Percentiles rank a stretch among this genome's conserved stretches.
phyloP scores from a whole-genome alignment of 176 grass and related monocot genomes.

The Stipa capillata region DNA sequence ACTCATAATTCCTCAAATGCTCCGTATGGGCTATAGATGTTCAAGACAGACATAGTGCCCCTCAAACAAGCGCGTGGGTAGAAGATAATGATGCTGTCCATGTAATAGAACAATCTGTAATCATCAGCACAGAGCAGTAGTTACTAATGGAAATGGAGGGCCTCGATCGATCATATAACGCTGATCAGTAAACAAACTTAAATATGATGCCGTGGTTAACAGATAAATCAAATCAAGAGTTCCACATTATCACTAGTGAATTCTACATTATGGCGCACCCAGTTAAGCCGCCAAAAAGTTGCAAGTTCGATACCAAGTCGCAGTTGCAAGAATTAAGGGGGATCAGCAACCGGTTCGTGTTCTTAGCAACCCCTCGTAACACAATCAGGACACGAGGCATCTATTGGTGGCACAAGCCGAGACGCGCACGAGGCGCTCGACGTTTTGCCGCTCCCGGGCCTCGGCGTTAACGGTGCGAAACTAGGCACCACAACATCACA shows the following conservation, averaged over 20 bases:
- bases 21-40: too few species aligned
- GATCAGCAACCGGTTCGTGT: not conserved
- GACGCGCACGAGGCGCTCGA: constrained; percentile 10
- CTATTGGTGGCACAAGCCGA: not conserved
- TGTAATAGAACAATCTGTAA: not conserved
- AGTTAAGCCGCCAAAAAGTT: not conserved
- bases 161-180: not conserved
- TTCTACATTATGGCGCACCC: not conserved
- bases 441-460: not conserved
- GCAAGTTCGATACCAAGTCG: not conserved
- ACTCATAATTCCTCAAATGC: too few species aligned
- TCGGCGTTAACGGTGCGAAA: not conserved
- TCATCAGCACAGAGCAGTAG: not conserved
- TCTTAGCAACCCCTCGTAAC: not conserved
- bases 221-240: too few species aligned
- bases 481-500: not conserved
- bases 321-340: not conserved
- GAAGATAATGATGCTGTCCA: too few species aligned
- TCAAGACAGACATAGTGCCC: too few species aligned
- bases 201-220: too few species aligned
- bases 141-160: not conserved
- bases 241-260: too few species aligned
- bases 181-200: too few species aligned
- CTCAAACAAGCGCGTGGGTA: not conserved
- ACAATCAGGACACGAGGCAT: not conserved